Percentiles rank a stretch among this genome's conserved stretches.
Evolutionary conservation across 345 rosid species (phyloP).

Genomic region (Orychophragmus violaceus): DNA sequence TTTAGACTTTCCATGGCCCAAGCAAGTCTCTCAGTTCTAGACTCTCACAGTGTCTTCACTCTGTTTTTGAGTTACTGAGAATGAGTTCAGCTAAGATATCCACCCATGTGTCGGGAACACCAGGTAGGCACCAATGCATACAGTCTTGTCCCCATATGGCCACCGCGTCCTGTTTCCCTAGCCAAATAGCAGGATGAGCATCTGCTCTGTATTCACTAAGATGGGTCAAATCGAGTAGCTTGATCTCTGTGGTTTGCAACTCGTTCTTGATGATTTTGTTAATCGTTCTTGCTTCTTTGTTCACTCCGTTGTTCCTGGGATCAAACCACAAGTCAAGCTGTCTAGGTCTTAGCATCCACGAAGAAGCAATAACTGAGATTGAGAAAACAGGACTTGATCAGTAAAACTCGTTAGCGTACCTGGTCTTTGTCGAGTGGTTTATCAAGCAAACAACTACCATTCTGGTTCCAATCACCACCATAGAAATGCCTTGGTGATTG

Average conservation of each 20-base stretch:
- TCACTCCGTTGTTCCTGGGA: conserved; percentile 85
- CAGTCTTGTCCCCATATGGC: conserved; percentile 97
- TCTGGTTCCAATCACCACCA: conserved; percentile 94
- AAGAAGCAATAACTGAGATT: too few species aligned
- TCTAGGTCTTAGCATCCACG: conserved; percentile 34
- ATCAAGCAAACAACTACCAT: conserved; percentile 80
- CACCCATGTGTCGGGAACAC: conserved; percentile 92
- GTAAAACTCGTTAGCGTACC: conserved; percentile 36
- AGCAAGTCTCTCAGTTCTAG: background rate
- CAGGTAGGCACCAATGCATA: conserved; percentile 99
- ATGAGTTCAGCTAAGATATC: conserved; percentile 66
- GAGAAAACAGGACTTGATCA: background rate
- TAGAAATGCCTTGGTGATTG: conserved; percentile 91
- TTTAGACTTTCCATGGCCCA: background rate
- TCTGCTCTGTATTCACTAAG: conserved; percentile 91
- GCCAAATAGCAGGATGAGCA: conserved; percentile 93
- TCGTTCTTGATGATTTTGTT: too few species aligned
- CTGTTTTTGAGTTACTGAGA: conserved; percentile 21
- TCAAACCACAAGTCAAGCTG: conserved; percentile 96
- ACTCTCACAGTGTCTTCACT: conserved; percentile 7
- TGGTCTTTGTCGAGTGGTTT: conserved; percentile 58
- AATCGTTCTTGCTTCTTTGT: conserved; percentile 72
- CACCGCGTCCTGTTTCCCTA: conserved; percentile 90
- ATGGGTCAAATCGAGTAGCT: conserved; percentile 57
- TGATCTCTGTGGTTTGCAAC: conserved; percentile 47